Evolutionary conservation across 192 early-diverging fungal genomes (phyloP).

Genomic region (Mortierella hygrophila): DNA sequence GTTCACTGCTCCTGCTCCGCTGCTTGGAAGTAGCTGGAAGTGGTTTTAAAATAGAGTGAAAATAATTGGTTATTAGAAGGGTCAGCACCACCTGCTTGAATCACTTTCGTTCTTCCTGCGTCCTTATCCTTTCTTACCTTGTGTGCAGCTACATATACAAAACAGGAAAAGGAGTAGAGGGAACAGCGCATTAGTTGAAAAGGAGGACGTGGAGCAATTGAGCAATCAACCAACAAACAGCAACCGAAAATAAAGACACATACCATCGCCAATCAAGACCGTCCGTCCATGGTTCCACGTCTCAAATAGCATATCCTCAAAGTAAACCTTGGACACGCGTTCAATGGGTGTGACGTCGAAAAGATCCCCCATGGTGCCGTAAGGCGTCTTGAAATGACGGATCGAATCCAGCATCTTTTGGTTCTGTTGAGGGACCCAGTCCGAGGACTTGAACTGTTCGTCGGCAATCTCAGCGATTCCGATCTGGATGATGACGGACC

Average conservation of each 20-base stretch:
- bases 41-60: too few species aligned
- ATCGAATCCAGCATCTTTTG: constrained; percentile 4
- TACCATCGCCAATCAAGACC: constrained; percentile 32
- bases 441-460: background rate
- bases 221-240: too few species aligned
- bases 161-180: too few species aligned
- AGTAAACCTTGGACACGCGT: constrained; percentile 8
- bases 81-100: too few species aligned
- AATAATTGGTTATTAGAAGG: background rate
- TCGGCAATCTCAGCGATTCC: background rate
- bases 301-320: constrained; percentile 21
- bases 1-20: background rate
- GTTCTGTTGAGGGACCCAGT: background rate
- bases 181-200: background rate
- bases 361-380: constrained; percentile 3
- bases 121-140: background rate
- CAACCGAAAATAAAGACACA: background rate
- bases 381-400: constrained; percentile 2
- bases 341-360: background rate
- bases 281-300: constrained; percentile 13
- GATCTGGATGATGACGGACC: constrained; percentile 11
- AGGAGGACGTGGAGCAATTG: too few species aligned
- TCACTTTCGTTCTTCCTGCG: too few species aligned
- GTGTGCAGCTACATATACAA: background rate
- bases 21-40: background rate